Conservation (phyloP, 352 stramenopile species). For the Globisporangium solare region DNA sequence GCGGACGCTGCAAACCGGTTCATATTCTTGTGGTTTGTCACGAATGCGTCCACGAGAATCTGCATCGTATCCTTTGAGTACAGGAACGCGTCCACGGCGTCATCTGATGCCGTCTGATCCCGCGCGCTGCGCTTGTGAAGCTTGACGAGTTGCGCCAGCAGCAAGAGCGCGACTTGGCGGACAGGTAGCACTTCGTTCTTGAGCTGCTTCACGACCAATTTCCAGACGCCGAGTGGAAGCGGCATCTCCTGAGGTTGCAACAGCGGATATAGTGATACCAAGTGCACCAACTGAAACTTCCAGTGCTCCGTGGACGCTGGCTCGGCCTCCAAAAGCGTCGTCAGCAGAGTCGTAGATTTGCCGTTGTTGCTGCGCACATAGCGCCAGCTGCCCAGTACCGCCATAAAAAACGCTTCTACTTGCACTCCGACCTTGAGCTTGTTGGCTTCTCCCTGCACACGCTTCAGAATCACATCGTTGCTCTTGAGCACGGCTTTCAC, state of each 20-base stretch:
- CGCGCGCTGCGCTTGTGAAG: conserved; percentile 26
- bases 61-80: conserved; percentile 42
- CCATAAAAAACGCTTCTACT: conserved; percentile 49
- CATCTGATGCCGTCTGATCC: conserved; percentile 1
- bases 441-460: conserved; percentile 43
- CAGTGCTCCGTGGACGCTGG: conserved; percentile 46
- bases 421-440: conserved; percentile 56
- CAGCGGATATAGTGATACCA: conserved; percentile 62
- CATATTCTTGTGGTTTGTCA: conserved; percentile 61
- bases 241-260: conserved; percentile 42
- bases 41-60: conserved; percentile 32
- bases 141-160: conserved; percentile 51
- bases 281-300: conserved; percentile 75
- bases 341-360: conserved; percentile 19
- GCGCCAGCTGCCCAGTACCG: conserved; percentile 46
- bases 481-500: conserved; percentile 42
- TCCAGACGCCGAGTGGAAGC: conserved; percentile 40
- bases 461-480: conserved; percentile 44
- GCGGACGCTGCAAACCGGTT: conserved; percentile 58
- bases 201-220: conserved; percentile 45
- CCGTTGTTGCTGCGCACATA: conserved; percentile 26
- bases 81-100: conserved; percentile 27
- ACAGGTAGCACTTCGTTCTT: conserved; percentile 61
- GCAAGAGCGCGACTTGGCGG: conserved; percentile 43
- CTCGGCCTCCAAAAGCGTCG: conserved; percentile 33